Conservation (phyloP, 2,329 filamentous ascomycete species). For the Pseudogymnoascus sp. region DNA sequence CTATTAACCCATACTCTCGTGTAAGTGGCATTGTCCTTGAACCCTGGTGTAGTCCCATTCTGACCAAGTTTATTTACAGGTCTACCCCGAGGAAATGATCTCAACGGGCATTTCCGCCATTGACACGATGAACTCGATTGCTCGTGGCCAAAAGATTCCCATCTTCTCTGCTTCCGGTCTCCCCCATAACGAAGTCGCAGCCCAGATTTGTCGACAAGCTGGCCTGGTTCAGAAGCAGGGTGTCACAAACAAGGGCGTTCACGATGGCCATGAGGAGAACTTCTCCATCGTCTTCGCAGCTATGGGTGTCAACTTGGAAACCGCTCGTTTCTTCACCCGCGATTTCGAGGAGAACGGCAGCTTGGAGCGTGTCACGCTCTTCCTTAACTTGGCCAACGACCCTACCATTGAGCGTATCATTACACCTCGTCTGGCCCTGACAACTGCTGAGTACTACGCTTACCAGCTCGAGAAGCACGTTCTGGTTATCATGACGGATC, state of each 20-base stretch:
- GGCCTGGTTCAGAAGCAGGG: constrained; percentile 73
- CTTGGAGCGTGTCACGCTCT: constrained; percentile 92
- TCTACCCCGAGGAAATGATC: constrained; percentile 99
- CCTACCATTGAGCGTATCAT: constrained; percentile 99
- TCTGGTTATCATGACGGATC: constrained; percentile 93
- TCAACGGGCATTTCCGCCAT: constrained; percentile 98
- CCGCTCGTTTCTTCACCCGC: constrained; percentile 92
- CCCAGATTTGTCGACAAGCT: constrained; percentile 96
- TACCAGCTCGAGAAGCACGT: constrained; percentile 99
- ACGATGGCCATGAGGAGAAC: constrained; percentile 97
- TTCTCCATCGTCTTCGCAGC: constrained; percentile 99
- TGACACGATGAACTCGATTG: constrained; percentile 96
- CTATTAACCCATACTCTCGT: constrained; percentile 96
- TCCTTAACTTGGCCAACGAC: constrained; percentile 98
- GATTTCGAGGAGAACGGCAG: constrained; percentile 99
- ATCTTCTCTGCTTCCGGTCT: constrained; percentile 98
- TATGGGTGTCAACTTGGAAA: constrained; percentile 99
- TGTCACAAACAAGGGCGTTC: constrained; percentile 81
- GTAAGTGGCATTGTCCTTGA: constrained; percentile 41
- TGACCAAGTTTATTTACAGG: constrained; percentile 39
- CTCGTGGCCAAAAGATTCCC: constrained; percentile 97
- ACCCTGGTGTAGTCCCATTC: neutral
- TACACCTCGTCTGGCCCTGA: constrained; percentile 93
- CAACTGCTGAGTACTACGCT: constrained; percentile 98
- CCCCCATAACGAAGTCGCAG: constrained; percentile 98